Evolutionary conservation across 495 filamentous ascomycete genomes (phyloP), one percentile per base, ranked within the genome.

Genomic region (Aspergillus leporis): DNA sequence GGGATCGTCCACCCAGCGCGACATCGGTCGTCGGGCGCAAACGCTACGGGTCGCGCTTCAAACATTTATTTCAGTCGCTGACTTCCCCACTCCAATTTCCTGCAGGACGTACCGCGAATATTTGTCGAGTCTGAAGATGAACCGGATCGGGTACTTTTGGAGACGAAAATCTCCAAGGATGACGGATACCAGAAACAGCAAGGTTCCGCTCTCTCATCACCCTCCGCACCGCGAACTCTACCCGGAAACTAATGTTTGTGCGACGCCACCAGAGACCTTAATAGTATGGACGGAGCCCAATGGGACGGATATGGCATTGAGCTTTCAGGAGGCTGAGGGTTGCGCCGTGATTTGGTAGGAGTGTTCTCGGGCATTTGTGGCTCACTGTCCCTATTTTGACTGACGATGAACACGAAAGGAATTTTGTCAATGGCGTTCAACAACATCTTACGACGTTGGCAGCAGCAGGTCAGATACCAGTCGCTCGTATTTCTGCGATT

Each of bases 171-270:
- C 57, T 84, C 85, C 58, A 96, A 92, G 70, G 92, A 97, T 60
- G 94, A 97, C 85, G 90, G 89, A 41, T 98, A 98, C 75, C 92
- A 97, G 75, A 97, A 97, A 74, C 94, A 98, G 69, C 94, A 98
- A 88, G 92, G 92, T 93, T 80, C 66, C 60, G 18, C 58, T 60
- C 68, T 41, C 59, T 49, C 31, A 25, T 43, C 38, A 12, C 14
- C 31, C 22, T 19, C 55, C 31, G 52, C 32, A 55, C 41, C 51
- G 46, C 58, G 55, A 18, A 5, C 12, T 31, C 36, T 30, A n/a
- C 19, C 46, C 21, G 13, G 14, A 41, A 19, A 61, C 70, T 75
- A 55, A 75, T 56, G 40, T 19, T 46, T 51, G 54, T 63, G 60
- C 64, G 52, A 62, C 56, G 60, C 65, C 32, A 65, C 51, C 73